Evolutionary conservation across 1,284 basidiomycete species (phyloP), one percentile per base, ranked within the genome.

Genomic region (Sporisorium scitamineum): DNA sequence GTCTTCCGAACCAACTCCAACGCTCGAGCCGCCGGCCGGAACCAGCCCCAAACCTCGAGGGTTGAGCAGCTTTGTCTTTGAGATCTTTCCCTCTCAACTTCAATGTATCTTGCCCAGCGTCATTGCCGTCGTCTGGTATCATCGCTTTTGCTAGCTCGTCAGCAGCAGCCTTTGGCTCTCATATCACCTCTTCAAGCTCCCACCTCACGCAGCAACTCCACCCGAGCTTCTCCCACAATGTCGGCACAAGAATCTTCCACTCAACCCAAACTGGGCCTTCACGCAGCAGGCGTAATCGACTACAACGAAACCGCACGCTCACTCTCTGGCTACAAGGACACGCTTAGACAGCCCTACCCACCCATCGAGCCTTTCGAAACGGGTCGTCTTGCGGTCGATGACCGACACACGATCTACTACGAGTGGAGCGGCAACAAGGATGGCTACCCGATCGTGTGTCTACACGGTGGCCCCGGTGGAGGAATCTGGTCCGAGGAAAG

Each of bases 391-490:
- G 53, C 63, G 7, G 80, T 82, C 14, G 79, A 79, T 22, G 59
- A 57, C 0, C 63, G 67, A 2, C 83, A 84, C 67, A 61, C 62
- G 22, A 61, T 84, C 57, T 81, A 77, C 61, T 84, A 76, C 70
- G 79, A 81, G 41, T 76, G 72, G 68, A 64, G 72, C 31, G 83
- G 83, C 13, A 81, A 83, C 50, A 53, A 54, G 16, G 51, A 74
- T 18, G 83, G 83, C 20, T 70, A 77, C 22, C 82, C 83, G 1
- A 81, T 80, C 51, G 74, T 84, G 6, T 80, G 78, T 47, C 48
- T 84, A 7, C 83, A 84, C 53, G 83, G 83, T 34, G 83, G 83
- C 13, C 83, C 83, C 0, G 83, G 83, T n/a, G 83, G 83, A 31
- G 83, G 82, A 29, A 61, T 67, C 44, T 76, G 76, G 50, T 48